Evolutionary conservation across 192 early-diverging fungal genomes (phyloP).

Genomic region (Rhizoclosmatium sp.): DNA sequence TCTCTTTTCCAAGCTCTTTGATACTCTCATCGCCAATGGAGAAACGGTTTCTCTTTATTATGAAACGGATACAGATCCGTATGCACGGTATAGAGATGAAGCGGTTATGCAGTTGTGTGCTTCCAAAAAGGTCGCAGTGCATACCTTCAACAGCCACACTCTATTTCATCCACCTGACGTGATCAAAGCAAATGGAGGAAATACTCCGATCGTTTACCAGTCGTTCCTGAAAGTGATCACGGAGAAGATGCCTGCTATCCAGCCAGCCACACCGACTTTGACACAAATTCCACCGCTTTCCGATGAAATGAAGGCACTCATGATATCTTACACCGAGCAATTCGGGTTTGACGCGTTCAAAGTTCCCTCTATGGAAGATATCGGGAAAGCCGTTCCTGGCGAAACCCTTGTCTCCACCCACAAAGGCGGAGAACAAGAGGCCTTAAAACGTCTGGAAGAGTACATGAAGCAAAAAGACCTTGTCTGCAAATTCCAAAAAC

Average conservation of each 20-base stretch:
- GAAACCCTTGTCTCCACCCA: neutral
- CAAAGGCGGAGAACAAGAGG: constrained; percentile 30
- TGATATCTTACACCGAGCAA: neutral
- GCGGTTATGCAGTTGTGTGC: too few species aligned
- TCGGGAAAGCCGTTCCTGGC: neutral
- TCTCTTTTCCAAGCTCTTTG: neutral
- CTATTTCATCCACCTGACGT: too few species aligned
- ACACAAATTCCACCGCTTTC: neutral
- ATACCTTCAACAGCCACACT: too few species aligned
- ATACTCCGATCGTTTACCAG: neutral
- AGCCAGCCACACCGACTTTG: too few species aligned
- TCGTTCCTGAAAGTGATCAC: neutral
- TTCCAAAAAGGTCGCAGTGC: too few species aligned
- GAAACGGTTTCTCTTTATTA: neutral
- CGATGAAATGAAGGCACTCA: neutral
- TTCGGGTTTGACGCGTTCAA: neutral
- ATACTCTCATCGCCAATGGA: neutral
- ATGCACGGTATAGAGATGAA: neutral
- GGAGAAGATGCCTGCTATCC: neutral
- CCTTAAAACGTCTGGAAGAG: constrained; percentile 1
- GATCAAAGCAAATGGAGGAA: neutral
- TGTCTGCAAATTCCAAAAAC: constrained; percentile 42
- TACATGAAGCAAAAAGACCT: neutral
- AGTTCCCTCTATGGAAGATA: neutral
- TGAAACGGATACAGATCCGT: neutral